Evolutionary conservation across 805 yeast genomes (phyloP), one percentile per base, ranked within the genome.

Genomic region (Candida maltosa): DNA sequence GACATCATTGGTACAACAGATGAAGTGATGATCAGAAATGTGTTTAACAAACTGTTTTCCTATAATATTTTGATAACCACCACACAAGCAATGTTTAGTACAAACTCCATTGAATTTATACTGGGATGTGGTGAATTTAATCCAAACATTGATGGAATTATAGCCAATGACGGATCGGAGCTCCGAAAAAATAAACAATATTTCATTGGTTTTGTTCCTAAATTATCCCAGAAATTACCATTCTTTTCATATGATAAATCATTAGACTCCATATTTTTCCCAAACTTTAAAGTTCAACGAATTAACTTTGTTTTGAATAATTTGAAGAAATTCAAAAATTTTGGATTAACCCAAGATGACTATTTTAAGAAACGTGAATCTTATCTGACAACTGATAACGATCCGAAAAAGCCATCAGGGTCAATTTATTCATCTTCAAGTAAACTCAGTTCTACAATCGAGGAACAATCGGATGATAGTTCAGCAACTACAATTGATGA

Each of bases 221-320:
- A 34, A 15, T 25, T 47, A 33, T 26, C 42, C 41, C 26, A 26
- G 42, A 42, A 38, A 27, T 41, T 16, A 52, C 51, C 2, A 38
- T 58, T 14, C 14, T 34, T 31, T 18, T 26, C 9, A n/a, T 34
- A 26, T 22, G 26, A 38, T 21, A 14, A 12, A 12, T 15, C n/a
- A 12, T 19, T 37, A 16, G 23, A 32, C 15, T n/a, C 11, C 6
- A 18, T 47, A 2, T 35, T 39, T 19, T 43, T 44, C 21, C 48
- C 49, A 4, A 32, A 37, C 12, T 25, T 14, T 12, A 18, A 12
- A 15, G n/a, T 16, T 10, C 23, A 10, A 6, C 34, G 40, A 15
- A 32, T 16, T 11, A 16, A 16, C 9, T 14, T 14, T 14, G 26
- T 43, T 8, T 5, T 11, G 6, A 18, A 9, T 5, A 37, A 30